Conservation (phyloP, 441 rosid genomes). For the Adansonia grandidieri region DNA sequence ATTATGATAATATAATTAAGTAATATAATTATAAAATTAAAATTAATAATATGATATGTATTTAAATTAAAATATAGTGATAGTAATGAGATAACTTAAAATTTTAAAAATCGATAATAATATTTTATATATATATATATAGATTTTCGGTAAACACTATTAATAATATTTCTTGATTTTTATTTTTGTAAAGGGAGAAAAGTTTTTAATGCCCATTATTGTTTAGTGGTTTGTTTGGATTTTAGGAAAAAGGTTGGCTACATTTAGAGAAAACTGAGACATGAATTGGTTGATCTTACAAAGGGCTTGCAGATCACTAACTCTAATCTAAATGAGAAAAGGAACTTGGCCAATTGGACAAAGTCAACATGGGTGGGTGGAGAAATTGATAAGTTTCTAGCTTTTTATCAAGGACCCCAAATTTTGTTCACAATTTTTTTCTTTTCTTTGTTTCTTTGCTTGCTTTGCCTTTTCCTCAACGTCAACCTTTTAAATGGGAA, state of each 20-base stretch:
- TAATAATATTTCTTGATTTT: too few species aligned
- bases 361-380: constrained; percentile 53
- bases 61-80: too few species aligned
- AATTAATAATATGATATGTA: too few species aligned
- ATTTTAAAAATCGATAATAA: too few species aligned
- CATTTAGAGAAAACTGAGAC: background rate
- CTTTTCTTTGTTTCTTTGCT: background rate
- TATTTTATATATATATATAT: too few species aligned
- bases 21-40: too few species aligned
- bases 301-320: background rate
- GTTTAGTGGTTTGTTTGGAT: constrained; percentile 3
- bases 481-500: constrained; percentile 38
- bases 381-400: constrained; percentile 29
- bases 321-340: background rate
- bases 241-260: background rate
- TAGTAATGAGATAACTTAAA: too few species aligned
- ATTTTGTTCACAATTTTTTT: constrained; percentile 21
- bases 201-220: background rate
- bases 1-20: too few species aligned
- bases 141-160: too few species aligned
- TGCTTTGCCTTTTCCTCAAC: constrained; percentile 50
- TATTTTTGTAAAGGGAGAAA: too few species aligned
- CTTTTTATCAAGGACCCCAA: constrained; percentile 23
- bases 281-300: background rate
- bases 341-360: background rate